Percentiles rank a stretch among this genome's conserved stretches.
Evolutionary conservation across 371 early-diverging fungal genomes (phyloP).

Genomic region (Syncephalastrum contaminatum): DNA sequence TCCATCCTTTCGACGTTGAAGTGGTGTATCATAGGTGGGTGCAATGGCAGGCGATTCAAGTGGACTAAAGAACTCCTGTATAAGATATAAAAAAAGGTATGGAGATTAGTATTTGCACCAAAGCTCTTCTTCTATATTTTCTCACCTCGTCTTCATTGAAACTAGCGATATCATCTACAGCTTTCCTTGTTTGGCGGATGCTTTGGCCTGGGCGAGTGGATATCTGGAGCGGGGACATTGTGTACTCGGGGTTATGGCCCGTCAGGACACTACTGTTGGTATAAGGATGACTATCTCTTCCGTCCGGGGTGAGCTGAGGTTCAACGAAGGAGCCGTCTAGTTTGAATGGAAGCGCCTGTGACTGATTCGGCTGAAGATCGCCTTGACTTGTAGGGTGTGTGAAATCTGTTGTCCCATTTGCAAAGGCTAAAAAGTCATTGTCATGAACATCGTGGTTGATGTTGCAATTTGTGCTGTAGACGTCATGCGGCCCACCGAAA

Average conservation of each 20-base stretch:
- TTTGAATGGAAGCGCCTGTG: background rate
- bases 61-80: constrained; percentile 66
- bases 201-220: constrained; percentile 15
- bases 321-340: constrained; percentile 7
- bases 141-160: constrained; percentile 47
- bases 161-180: constrained; percentile 12
- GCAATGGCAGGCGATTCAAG: constrained; percentile 74
- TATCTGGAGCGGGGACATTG: constrained; percentile 45
- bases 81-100: background rate
- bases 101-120: background rate
- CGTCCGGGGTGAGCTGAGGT: constrained; percentile 42
- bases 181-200: background rate
- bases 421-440: constrained; percentile 30
- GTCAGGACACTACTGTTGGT: constrained; percentile 36
- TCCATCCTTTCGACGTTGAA: constrained; percentile 24
- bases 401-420: constrained; percentile 16
- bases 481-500: constrained; percentile 9
- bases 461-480: constrained; percentile 1
- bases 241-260: constrained; percentile 42
- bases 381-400: background rate
- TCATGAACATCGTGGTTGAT: background rate
- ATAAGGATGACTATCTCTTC: constrained; percentile 19
- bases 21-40: constrained; percentile 26
- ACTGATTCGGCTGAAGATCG: background rate
- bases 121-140: too few species aligned